Evolutionary conservation across 2,329 filamentous ascomycete genomes (phyloP).

Genomic region (Bipolaris zeicola): DNA sequence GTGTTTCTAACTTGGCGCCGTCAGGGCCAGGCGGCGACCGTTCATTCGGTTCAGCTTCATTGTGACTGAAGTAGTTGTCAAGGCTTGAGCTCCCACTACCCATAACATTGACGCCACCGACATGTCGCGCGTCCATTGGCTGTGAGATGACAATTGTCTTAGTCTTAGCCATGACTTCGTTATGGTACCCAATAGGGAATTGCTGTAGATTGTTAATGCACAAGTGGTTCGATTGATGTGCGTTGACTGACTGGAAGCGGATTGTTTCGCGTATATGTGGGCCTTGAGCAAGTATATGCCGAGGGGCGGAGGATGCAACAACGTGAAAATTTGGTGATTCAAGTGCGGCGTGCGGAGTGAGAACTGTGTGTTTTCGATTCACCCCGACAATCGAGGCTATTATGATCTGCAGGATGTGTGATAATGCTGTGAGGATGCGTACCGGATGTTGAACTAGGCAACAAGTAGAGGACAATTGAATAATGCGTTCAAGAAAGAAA

Average conservation of each 20-base stretch:
- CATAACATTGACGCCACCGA: conserved; percentile 38
- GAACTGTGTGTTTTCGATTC: background rate
- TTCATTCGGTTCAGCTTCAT: conserved; percentile 31
- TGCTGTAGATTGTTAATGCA: conserved; percentile 8
- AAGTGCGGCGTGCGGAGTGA: background rate
- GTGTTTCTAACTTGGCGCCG: conserved; percentile 30
- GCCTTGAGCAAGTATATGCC: conserved; percentile 1
- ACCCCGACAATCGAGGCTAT: conserved; percentile 8
- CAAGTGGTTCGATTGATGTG: conserved; percentile 12
- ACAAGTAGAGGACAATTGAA: conserved; percentile 3
- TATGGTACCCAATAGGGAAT: conserved; percentile 9
- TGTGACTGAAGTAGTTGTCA: conserved; percentile 26
- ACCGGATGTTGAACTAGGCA: conserved; percentile 4
- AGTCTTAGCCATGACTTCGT: conserved; percentile 24
- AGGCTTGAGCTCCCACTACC: conserved; percentile 25
- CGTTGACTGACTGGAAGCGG: conserved; percentile 21
- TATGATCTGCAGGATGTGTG: background rate
- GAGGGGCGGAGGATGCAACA: conserved; percentile 12
- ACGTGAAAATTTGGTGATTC: background rate
- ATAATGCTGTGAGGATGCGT: conserved; percentile 13
- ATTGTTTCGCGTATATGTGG: conserved; percentile 29
- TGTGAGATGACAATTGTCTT: conserved; percentile 37
- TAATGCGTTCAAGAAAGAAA: conserved; percentile 16
- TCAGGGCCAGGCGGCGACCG: conserved; percentile 35
- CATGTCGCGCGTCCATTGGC: conserved; percentile 43